Conservation (phyloP, 2,329 filamentous ascomycete species). For the Colletotrichum sojae region DNA sequence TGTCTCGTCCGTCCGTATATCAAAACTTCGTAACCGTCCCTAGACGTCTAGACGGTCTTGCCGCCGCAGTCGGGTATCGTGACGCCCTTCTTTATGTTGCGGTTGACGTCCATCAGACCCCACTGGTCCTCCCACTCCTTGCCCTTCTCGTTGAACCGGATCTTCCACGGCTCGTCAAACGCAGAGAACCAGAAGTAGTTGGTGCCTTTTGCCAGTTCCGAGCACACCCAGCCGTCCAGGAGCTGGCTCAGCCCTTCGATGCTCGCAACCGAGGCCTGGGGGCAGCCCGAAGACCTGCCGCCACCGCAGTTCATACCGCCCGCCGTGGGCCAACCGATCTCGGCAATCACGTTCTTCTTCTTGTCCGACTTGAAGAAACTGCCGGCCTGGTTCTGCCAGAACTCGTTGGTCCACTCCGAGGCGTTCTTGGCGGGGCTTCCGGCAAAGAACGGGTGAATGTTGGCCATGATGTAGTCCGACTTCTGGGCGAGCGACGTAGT, state of each 20-base stretch:
- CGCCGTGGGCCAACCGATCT: slow-evolving; percentile 90
- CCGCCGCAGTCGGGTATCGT: slow-evolving; percentile 90
- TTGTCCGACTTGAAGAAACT: slow-evolving; percentile 73
- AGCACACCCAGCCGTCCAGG: slow-evolving; percentile 88
- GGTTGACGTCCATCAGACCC: slow-evolving; percentile 89
- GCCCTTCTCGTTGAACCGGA: slow-evolving; percentile 75
- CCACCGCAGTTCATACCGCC: slow-evolving; percentile 74
- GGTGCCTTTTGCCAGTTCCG: slow-evolving; percentile 83
- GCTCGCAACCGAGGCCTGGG: slow-evolving; percentile 80
- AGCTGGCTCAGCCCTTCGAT: slow-evolving; percentile 88
- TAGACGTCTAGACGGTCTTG: slow-evolving; percentile 67
- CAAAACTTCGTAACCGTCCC: neutral
- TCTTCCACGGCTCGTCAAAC: slow-evolving; percentile 98
- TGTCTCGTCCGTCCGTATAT: slow-evolving; percentile 25
- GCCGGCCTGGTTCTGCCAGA: slow-evolving; percentile 82
- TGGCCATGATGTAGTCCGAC: slow-evolving; percentile 94
- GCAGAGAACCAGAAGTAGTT: slow-evolving; percentile 98
- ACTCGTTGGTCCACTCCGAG: slow-evolving; percentile 84
- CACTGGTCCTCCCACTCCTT: slow-evolving; percentile 96
- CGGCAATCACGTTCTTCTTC: slow-evolving; percentile 83
- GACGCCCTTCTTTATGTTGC: slow-evolving; percentile 86
- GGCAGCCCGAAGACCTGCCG: slow-evolving; percentile 61
- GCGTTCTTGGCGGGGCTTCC: slow-evolving; percentile 79
- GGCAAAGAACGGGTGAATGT: slow-evolving; percentile 96
- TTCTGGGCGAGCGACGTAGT: slow-evolving; percentile 74